Conservation (phyloP, 805 yeast species). For the Limtongia smithiae region DNA sequence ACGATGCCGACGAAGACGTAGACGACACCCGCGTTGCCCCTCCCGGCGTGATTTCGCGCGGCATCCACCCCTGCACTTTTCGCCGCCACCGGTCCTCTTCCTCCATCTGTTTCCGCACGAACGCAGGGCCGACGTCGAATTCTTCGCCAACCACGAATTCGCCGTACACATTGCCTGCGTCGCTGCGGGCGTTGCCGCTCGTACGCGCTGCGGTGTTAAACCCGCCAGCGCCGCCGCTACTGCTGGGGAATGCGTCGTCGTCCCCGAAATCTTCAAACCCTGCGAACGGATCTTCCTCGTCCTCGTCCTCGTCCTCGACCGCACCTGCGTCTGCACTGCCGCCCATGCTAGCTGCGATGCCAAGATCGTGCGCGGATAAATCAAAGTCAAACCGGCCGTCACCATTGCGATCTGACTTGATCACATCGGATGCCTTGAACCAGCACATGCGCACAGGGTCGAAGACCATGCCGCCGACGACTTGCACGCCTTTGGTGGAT, state of each 20-base stretch:
- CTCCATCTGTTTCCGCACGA: constrained; percentile 31
- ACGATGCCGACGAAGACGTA: too few relatives aligned
- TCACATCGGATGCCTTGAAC: constrained; percentile 44
- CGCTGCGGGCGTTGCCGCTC: background rate
- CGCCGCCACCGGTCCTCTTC: constrained; percentile 39
- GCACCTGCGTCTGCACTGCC: constrained; percentile 8
- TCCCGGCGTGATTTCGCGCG: background rate
- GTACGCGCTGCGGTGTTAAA: background rate
- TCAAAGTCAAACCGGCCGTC: constrained; percentile 41
- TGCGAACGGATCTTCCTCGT: constrained; percentile 35
- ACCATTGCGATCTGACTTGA: background rate
- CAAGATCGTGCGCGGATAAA: constrained; percentile 44
- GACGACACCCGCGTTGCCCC: constrained; percentile 24
- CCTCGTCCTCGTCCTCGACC: constrained; percentile 47
- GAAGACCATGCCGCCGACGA: constrained; percentile 56
- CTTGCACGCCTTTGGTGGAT: constrained; percentile 39
- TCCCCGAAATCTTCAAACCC: constrained; percentile 25
- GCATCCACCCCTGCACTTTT: constrained; percentile 38
- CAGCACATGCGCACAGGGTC: constrained; percentile 56
- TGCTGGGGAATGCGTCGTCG: constrained; percentile 2
- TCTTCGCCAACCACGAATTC: constrained; percentile 37
- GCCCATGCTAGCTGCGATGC: constrained; percentile 34
- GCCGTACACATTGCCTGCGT: constrained; percentile 16
- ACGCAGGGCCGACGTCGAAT: constrained; percentile 34
- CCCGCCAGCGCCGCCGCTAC: background rate